phyloP scores from a whole-genome alignment of 202 grass and related monocot species.

The Setaria viridis region DNA sequence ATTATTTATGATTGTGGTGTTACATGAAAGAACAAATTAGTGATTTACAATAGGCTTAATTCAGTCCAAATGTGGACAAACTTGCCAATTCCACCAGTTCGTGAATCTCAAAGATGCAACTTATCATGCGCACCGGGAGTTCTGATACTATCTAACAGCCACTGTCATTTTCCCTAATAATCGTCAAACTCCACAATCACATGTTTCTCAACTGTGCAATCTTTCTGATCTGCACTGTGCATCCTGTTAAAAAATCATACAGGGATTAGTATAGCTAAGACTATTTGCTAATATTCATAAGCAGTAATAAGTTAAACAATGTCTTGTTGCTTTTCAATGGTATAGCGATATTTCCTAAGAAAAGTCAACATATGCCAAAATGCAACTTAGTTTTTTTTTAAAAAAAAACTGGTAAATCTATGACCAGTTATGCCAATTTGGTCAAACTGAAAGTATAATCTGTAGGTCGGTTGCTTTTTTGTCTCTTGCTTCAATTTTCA shows the following conservation, averaged over 20 bases:
- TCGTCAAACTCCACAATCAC: neutral
- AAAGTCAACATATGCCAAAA: neutral
- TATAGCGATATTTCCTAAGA: neutral
- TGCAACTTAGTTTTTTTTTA: neutral
- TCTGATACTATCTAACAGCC: neutral
- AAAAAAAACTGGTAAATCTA: neutral
- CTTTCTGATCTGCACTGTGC: slow-evolving; percentile 9
- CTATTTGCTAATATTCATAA: neutral
- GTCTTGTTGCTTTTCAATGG: neutral
- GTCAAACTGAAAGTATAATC: neutral
- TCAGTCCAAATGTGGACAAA: slow-evolving; percentile 1
- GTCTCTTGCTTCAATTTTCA: slow-evolving; percentile 5
- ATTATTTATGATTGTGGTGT: slow-evolving; percentile 12
- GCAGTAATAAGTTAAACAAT: neutral
- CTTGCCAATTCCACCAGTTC: slow-evolving; percentile 2
- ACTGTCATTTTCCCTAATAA: neutral
- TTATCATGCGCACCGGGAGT: neutral
- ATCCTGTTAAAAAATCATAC: neutral
- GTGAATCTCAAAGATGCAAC: slow-evolving; percentile 39
- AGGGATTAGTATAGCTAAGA: neutral
- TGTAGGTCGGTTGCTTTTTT: slow-evolving; percentile 10
- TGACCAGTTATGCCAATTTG: neutral
- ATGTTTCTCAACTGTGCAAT: slow-evolving; percentile 21
- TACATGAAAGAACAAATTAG: neutral
- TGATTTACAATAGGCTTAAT: neutral